Evolutionary conservation across 805 yeast genomes (phyloP).

Genomic region (Myxozyma geophila): DNA sequence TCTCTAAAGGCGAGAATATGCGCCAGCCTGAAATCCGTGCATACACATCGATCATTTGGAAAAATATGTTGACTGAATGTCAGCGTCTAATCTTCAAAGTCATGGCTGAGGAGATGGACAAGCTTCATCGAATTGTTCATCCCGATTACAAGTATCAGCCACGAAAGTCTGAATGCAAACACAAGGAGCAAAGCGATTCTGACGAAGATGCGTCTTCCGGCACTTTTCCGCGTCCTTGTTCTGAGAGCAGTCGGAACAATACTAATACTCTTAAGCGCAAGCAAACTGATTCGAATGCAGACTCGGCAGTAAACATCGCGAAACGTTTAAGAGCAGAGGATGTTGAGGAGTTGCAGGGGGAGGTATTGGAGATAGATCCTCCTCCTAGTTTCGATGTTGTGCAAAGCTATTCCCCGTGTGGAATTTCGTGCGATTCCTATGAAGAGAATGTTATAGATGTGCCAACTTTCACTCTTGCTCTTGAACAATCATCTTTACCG

Average conservation of each 20-base stretch:
- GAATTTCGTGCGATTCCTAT: too few relatives aligned
- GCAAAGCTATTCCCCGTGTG: too few relatives aligned
- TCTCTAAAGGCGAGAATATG: not conserved
- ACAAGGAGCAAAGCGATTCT: not conserved
- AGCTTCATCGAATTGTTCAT: not conserved
- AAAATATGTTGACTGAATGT: not conserved
- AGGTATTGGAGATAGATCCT: too few relatives aligned
- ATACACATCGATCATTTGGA: not conserved
- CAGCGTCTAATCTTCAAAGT: not conserved
- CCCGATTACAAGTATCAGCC: not conserved
- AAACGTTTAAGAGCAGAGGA: not conserved
- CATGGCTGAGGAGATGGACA: not conserved
- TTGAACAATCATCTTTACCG: too few relatives aligned
- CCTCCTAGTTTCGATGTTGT: too few relatives aligned
- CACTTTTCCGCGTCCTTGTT: not conserved
- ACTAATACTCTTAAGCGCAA: not conserved
- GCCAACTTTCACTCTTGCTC: too few relatives aligned
- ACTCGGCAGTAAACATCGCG: not conserved
- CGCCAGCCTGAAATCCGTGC: not conserved
- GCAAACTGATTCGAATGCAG: not conserved
- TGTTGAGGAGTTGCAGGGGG: too few relatives aligned
- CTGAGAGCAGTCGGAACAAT: slow-evolving; percentile 3
- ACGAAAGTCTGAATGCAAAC: too few relatives aligned
- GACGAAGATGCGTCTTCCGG: not conserved
- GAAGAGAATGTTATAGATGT: too few relatives aligned